Conservation (phyloP, 257 asterid genomes). For the Solanum arcanum region DNA sequence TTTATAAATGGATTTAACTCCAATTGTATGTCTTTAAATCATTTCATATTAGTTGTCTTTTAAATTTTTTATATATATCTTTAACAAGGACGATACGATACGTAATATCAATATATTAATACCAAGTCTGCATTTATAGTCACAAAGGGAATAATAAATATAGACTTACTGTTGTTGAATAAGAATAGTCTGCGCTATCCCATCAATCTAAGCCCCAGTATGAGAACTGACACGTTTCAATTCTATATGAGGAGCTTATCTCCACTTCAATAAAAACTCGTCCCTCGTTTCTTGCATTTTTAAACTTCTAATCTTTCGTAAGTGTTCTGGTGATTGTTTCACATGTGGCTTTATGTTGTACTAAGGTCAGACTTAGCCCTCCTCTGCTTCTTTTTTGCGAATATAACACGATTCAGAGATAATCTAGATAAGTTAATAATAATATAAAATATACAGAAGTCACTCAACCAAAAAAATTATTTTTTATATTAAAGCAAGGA, state of each 20-base stretch:
- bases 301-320: neutral
- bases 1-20: neutral
- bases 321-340: neutral
- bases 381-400: no score
- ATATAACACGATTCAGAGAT: neutral
- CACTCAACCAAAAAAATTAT: neutral
- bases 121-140: neutral
- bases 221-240: neutral
- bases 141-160: neutral
- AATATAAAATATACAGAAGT: neutral
- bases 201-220: neutral
- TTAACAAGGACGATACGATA: no score
- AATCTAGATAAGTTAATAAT: no score
- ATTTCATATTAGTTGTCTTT: neutral
- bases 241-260: neutral
- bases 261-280: neutral
- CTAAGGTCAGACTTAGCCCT: neutral
- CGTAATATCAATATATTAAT: neutral
- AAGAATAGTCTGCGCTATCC: neutral
- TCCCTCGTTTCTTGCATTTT: neutral
- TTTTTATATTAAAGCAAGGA: neutral
- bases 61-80: neutral
- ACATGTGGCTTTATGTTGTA: neutral
- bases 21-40: neutral
- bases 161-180: neutral